These are phyloP conservation scores for Fusarium sp. DNA, from an alignment of 2,329 filamentous ascomycete genomes.

Conservation along the genomic window DNA sequence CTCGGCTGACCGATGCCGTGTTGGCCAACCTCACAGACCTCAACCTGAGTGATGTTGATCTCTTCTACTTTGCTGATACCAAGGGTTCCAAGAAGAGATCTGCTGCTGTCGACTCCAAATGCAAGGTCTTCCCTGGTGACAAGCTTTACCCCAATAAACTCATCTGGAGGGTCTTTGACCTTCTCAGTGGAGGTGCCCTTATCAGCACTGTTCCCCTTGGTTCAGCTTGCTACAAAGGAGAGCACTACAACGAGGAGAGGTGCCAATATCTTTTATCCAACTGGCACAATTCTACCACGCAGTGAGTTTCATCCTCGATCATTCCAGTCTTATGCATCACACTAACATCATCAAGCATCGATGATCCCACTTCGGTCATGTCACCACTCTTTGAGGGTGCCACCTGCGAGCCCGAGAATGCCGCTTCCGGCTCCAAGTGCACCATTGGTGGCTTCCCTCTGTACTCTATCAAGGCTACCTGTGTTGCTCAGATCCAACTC, in stretches of 20 bases:
- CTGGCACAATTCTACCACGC: slow-evolving; percentile 21
- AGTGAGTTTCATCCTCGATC: slow-evolving; percentile 11
- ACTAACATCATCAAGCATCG: slow-evolving; percentile 31
- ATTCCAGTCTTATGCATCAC: neutral
- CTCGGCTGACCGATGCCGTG: slow-evolving; percentile 52
- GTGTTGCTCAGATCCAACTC: slow-evolving; percentile 59
- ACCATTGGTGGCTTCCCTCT: slow-evolving; percentile 56
- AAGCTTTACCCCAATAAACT: slow-evolving; percentile 40
- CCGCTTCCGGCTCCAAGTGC: slow-evolving; percentile 45
- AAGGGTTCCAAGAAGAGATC: slow-evolving; percentile 13
- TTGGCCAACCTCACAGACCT: slow-evolving; percentile 48
- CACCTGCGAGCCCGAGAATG: slow-evolving; percentile 52
- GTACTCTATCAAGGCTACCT: slow-evolving; percentile 57
- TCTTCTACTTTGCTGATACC: slow-evolving; percentile 50
- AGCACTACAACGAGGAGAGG: slow-evolving; percentile 18
- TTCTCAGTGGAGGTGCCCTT: slow-evolving; percentile 49
- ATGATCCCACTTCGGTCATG: slow-evolving; percentile 55
- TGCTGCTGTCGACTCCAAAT: slow-evolving; percentile 18
- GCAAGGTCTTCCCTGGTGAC: slow-evolving; percentile 49
- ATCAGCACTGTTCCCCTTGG: slow-evolving; percentile 50
- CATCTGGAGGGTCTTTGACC: slow-evolving; percentile 51
- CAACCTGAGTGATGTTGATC: slow-evolving; percentile 46
- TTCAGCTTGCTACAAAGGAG: slow-evolving; percentile 48
- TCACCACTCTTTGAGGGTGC: slow-evolving; percentile 54
- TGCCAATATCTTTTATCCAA: neutral